Evolutionary conservation across 208 protist genomes (phyloP), one percentile per base, ranked within the genome.

Genomic region (Blastocrithidia nonstop): DNA sequence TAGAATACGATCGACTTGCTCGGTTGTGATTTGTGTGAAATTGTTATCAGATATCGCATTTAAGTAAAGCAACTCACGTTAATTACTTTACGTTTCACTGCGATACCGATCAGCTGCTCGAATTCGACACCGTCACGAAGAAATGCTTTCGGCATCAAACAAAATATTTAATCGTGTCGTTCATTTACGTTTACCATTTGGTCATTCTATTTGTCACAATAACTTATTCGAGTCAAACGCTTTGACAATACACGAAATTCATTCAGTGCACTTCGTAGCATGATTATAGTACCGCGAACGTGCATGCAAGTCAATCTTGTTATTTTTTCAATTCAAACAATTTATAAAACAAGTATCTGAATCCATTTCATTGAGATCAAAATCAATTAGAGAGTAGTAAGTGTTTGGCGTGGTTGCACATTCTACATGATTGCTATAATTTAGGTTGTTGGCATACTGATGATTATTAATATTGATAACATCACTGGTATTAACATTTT

Each of bases 141-240:
- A 46, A 44, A 74, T 64, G 29, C 87, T 63, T 61, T 95, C 88
- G 3, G 13, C 68, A 45, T 90, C 80, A 48, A 95, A 95, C 24
- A 79, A 63, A 27, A 95, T 77, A 67, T 95, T 95, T 21, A 95
- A 66, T 15, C 88, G 66, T 19, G 66, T 67, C 16, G 86, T 86
- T 80, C 75, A 91, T 50, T 93, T 91, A 7, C 53, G 55, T 35
- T 56, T 64, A n/a, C 78, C 74, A 26, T 73, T 63, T 6, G 44
- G 22, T 84, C 88, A 95, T 28, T 52, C 49, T 27, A 95, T 72
- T 25, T 67, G 64, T 50, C 78, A 95, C 45, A 57, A 66, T 23
- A 66, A 37, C 15, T 46, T 67, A 20, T 63, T 62, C 22, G 58
- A 58, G 43, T 91, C 63, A 69, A 88, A 95, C 4, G 19, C 50